Base-by-base conservation (phyloP, 768 basidiomycete genomes). In the Phanerodontia chrysosporium region DNA sequence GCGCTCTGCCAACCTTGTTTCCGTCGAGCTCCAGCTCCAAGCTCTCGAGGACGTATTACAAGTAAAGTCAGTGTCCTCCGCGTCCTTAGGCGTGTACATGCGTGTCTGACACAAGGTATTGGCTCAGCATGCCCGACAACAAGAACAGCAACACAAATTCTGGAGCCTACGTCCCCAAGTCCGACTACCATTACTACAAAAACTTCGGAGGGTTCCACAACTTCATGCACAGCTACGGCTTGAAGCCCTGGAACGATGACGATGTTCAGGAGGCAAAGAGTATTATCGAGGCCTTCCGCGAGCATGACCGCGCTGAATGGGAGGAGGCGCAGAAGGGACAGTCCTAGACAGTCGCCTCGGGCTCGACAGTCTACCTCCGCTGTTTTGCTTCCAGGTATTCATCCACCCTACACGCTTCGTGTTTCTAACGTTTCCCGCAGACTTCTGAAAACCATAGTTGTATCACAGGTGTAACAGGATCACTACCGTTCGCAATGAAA, bases 151-250 rank as follows among this genome's bases (percentile, higher is more conserved):
- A 29, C 5, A 29, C 29, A 21, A 18, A 29, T 18, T 42, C 39
- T 4, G 39, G 39, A 27, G 6, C 49, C 4, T 29, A 8, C 30
- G 30, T 25, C 28, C 28, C 9, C 28, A 51, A 51, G 49, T 51
- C 49, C 30, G 49, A 51, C 49, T n/a, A 30, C 49, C 22, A 29
- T 6, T 51, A 51, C 49, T 21, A 51, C 25, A 57, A 61, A 44
- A 12, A 30, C 39, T 63, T 42, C 30, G 67, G 65, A 14, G 57
- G 58, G 14, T 65, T 49, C 55, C 18, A 60, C 18, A 57, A 57
- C 39, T 66, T 69, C 49, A 64, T 64, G 64, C 18, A 27, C 10
- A 63, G 57, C 25, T 61, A 63, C 32, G 65, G 65, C 1, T 35
- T 69, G 58, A 69, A 69, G 57, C 42, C 64, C 16, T 63, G 14